These are phyloP conservation scores for Cicer chorassanicum DNA, from an alignment of 306 rosid genomes.

Conservation along the genomic window DNA sequence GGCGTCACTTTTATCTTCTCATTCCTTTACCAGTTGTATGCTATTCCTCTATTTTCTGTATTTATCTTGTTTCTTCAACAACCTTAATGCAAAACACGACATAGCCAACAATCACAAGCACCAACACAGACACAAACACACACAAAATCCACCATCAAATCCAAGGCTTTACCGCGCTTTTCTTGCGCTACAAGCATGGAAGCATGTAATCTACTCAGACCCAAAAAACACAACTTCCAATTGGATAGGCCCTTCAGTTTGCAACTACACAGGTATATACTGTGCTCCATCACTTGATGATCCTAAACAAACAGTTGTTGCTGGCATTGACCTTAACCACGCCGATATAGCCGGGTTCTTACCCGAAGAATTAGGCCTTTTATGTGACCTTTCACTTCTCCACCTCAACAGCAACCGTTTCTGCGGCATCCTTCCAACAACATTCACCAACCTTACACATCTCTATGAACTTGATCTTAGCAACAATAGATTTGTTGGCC, in stretches of 20 bases:
- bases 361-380: constrained; percentile 72
- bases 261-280: constrained; percentile 72
- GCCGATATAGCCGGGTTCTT: constrained; percentile 87
- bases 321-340: constrained; percentile 83
- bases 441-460: constrained; percentile 61
- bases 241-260: constrained; percentile 85
- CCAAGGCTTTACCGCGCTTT: constrained; percentile 69
- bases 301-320: constrained; percentile 62
- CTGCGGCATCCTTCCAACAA: constrained; percentile 75
- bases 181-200: constrained; percentile 91
- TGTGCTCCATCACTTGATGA: constrained; percentile 71
- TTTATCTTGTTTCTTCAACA: constrained; percentile 54
- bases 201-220: constrained; percentile 76
- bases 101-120: constrained; percentile 38
- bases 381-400: constrained; percentile 72
- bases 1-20: constrained; percentile 54
- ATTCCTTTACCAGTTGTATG: constrained; percentile 41
- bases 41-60: constrained; percentile 51
- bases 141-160: constrained; percentile 46
- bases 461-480: constrained; percentile 86
- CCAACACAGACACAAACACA: constrained; percentile 29
- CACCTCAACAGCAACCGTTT: constrained; percentile 87
- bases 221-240: constrained; percentile 71
- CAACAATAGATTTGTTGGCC: constrained; percentile 87
- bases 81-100: constrained; percentile 60